Evolutionary conservation across 2,329 filamentous ascomycete genomes (phyloP), one percentile per base, ranked within the genome.

Genomic region (Corinectria fuckeliana): DNA sequence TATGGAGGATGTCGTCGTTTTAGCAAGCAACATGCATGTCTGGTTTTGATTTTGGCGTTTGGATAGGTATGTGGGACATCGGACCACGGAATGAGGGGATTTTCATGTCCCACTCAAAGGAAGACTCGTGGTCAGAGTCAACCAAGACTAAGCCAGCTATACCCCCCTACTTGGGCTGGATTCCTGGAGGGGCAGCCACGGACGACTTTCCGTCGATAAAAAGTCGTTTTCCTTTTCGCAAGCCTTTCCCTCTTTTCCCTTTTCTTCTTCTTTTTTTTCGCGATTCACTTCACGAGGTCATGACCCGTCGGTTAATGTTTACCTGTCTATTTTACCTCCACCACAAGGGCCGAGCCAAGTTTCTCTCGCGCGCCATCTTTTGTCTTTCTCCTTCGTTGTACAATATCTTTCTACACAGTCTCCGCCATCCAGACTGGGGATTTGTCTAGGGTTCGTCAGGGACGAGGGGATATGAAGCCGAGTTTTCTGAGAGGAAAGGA

Each of bases 261-360:
- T 62, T 54, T 49, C 55, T 51, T 51, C 38, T 58, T 49, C 60
- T 53, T 56, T 51, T 51, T 58, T 51, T 36, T 58, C 38, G 34
- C 45, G 64, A 60, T 71, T 63, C 62, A 60, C 63, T 69, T 76
- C 68, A 74, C 63, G 71, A 75, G 67, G 65, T 68, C 66, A 75
- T 71, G 74, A 74, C 68, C 70, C 62, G 58, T 63, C 63, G 68
- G 68, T 71, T 75, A 74, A 75, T 76, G 65, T 75, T 62, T 74
- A 68, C 63, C 70, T 75, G 64, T 73, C 60, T 73, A 68, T 67
- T 71, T 49, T 55, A n/a, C n/a, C 45, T 55, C 42, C 59, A 56
- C 45, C 34, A 39, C 50, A 28, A 56, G 59, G 62, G 60, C 60
- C 54, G 58, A 62, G 47, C 49, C 61, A 59, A 59, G 25, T 44